phyloP scores from a whole-genome alignment of 257 asterid species.

The Nicotiana benthamiana region DNA sequence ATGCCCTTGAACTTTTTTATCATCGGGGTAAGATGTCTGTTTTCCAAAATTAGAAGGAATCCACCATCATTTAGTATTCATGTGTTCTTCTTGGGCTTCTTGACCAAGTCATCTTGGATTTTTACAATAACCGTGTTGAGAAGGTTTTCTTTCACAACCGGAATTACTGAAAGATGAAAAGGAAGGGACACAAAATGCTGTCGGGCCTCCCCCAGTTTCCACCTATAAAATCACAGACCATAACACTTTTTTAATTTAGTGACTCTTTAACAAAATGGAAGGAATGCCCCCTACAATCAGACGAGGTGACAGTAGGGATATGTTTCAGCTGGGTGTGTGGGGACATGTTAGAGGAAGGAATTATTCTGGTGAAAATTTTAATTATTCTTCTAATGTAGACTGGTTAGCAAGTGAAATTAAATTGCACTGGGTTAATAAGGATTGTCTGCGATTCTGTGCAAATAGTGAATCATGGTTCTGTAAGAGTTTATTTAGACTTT shows the following conservation, averaged over 20 bases:
- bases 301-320: not conserved
- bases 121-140: not conserved
- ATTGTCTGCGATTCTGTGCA: not conserved
- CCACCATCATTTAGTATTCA: not conserved
- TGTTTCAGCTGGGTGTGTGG: slow-evolving; percentile 5
- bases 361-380: not conserved
- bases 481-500: not conserved
- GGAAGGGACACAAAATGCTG: not conserved
- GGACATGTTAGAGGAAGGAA: not conserved
- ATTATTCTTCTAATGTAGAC: not conserved
- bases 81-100: not conserved
- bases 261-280: not conserved
- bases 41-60: not conserved
- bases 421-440: not conserved
- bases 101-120: not conserved
- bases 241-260: not conserved
- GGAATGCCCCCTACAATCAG: not conserved
- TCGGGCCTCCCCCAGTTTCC: not conserved
- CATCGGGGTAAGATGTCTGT: not conserved
- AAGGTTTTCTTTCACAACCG: not conserved
- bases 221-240: not conserved
- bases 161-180: not conserved
- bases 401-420: not conserved
- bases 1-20: not conserved
- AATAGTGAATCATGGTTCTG: not conserved